Conservation (phyloP, 768 basidiomycete species). For the Russula vinacea region DNA sequence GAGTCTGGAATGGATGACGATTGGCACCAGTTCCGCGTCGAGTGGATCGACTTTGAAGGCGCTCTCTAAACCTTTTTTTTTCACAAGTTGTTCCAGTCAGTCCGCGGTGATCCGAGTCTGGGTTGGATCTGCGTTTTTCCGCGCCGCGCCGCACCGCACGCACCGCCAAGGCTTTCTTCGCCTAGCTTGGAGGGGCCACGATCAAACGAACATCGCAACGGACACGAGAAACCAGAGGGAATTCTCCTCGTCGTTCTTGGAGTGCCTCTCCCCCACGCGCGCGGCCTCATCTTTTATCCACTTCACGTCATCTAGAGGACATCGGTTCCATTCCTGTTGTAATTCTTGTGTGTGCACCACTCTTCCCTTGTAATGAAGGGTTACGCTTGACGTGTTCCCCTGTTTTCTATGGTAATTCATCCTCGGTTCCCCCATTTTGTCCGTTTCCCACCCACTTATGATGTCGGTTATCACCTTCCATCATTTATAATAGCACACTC, state of each 20-base stretch:
- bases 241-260: neutral
- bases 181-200: neutral
- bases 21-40: constrained; percentile 28
- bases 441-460: neutral
- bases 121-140: neutral
- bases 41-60: constrained; percentile 24
- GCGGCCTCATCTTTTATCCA: neutral
- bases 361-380: neutral
- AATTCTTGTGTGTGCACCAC: neutral
- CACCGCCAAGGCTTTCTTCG: neutral
- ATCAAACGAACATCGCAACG: constrained; percentile 4
- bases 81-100: neutral
- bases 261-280: neutral
- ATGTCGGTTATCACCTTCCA: constrained; percentile 11
- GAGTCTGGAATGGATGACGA: constrained; percentile 13
- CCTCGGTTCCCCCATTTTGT: neutral
- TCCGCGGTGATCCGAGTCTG: neutral
- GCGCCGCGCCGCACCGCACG: neutral
- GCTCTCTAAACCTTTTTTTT: neutral
- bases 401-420: neutral
- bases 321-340: constrained; percentile 1
- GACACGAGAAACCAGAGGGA: neutral
- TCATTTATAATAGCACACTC: neutral
- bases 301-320: constrained; percentile 7
- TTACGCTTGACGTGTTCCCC: constrained; percentile 21